These are phyloP conservation scores for Saturnispora zaruensis DNA, from an alignment of 805 yeast species.

Conservation along the genomic window DNA sequence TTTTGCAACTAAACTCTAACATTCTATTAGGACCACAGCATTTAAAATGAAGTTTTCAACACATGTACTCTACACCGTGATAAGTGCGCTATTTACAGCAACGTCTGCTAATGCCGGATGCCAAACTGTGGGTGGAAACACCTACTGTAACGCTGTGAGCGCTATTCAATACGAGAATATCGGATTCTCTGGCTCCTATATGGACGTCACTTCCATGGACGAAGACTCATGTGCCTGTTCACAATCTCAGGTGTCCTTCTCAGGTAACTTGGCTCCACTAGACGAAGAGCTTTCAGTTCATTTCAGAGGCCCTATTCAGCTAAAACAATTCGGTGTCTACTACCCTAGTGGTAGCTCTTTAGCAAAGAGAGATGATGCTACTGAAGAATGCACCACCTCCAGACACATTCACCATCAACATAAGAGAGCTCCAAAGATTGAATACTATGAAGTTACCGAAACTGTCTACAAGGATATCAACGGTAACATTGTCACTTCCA, in stretches of 20 bases:
- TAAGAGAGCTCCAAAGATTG: slow-evolving; percentile 58
- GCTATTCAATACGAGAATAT: slow-evolving; percentile 51
- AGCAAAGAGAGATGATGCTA: slow-evolving; percentile 28
- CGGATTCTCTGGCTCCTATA: slow-evolving; percentile 75
- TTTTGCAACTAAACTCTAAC: not conserved
- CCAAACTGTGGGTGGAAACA: slow-evolving; percentile 55
- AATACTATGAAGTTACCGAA: slow-evolving; percentile 64
- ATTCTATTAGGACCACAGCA: not conserved
- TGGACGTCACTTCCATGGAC: slow-evolving; percentile 67
- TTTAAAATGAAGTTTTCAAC: slow-evolving; percentile 13
- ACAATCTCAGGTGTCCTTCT: slow-evolving; percentile 46
- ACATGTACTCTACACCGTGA: slow-evolving; percentile 10
- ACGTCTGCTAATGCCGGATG: slow-evolving; percentile 22
- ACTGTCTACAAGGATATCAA: slow-evolving; percentile 60
- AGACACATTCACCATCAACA: slow-evolving; percentile 40
- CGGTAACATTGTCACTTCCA: slow-evolving; percentile 34
- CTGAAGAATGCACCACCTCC: slow-evolving; percentile 39
- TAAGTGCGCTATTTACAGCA: slow-evolving; percentile 16
- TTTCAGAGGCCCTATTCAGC: slow-evolving; percentile 81
- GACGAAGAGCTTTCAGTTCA: slow-evolving; percentile 84
- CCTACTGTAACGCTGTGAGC: slow-evolving; percentile 66
- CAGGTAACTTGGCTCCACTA: slow-evolving; percentile 70
- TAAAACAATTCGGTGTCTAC: slow-evolving; percentile 85
- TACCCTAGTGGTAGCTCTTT: slow-evolving; percentile 44
- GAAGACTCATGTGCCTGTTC: slow-evolving; percentile 56